Conservation (phyloP, 225 moss, liverwort and hornwort species). For the Rhytidiadelphus loreus region DNA sequence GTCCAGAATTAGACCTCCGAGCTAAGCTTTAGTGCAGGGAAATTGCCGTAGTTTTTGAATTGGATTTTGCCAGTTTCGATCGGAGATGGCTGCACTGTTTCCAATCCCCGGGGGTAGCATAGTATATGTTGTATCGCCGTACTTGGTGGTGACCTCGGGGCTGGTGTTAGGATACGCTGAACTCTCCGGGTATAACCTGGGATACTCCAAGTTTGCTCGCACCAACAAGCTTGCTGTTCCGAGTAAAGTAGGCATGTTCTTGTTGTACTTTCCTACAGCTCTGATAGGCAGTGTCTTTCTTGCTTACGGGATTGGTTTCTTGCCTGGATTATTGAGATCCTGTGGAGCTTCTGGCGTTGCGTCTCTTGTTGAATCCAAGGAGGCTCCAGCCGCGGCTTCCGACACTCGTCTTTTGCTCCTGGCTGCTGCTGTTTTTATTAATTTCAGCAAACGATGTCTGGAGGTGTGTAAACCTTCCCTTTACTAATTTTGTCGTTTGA, state of each 20-base stretch:
- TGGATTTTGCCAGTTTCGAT: not conserved
- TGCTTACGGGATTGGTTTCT: not conserved
- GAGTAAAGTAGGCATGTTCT: constrained; percentile 21
- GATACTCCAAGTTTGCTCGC: constrained; percentile 43
- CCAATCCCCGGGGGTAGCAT: not conserved
- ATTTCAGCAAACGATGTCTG: constrained; percentile 24
- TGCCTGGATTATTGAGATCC: not conserved
- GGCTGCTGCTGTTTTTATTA: not conserved
- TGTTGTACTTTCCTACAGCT: not conserved
- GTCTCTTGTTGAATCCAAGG: not conserved
- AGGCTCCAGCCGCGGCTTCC: not conserved
- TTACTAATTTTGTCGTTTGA: not conserved
- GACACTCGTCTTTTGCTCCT: constrained; percentile 20
- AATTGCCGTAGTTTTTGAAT: not conserved
- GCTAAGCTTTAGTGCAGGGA: not conserved
- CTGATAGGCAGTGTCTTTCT: not conserved
- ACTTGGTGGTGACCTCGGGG: not conserved
- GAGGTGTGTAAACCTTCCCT: not conserved
- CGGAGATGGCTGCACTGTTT: not conserved
- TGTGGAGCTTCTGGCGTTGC: not conserved
- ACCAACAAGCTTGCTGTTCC: not conserved
- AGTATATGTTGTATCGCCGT: not conserved
- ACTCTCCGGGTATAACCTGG: not conserved
- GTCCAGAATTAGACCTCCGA: not conserved
- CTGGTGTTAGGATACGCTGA: not conserved